Conservation (phyloP, 139 green algal genomes). For the Coccomyxa sp. region DNA sequence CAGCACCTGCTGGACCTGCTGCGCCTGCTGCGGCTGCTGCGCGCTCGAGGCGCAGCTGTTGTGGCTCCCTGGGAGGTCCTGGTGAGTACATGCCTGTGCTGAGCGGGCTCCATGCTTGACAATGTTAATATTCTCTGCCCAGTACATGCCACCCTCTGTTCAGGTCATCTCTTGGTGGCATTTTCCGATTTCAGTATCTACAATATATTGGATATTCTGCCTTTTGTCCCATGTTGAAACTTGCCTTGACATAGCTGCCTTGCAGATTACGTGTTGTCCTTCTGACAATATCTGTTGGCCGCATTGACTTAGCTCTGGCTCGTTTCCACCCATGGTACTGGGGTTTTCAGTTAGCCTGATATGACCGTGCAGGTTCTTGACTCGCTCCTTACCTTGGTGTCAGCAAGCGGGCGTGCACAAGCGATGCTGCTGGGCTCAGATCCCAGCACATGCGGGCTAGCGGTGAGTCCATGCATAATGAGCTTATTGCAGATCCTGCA, state of each 20-base stretch:
- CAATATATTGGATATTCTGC: not conserved
- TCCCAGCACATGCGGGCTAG: not conserved
- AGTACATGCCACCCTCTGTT: not conserved
- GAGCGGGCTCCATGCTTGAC: not conserved
- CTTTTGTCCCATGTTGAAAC: not conserved
- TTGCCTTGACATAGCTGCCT: too few relatives aligned
- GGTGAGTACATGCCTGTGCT: not conserved
- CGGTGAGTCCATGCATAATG: not conserved
- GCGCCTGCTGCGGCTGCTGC: not conserved
- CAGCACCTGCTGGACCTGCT: conserved; percentile 17
- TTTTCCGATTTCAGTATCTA: not conserved
- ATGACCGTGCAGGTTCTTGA: too few relatives aligned
- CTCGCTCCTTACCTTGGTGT: too few relatives aligned
- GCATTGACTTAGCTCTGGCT: not conserved
- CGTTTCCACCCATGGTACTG: too few relatives aligned
- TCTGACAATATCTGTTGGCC: too few relatives aligned
- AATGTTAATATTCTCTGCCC: not conserved
- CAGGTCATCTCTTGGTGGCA: not conserved
- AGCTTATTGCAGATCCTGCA: not conserved
- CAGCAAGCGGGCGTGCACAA: too few relatives aligned
- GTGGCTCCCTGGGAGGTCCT: not conserved
- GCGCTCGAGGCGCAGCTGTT: not conserved
- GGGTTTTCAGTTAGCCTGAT: too few relatives aligned
- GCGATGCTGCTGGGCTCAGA: not conserved
- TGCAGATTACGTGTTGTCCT: too few relatives aligned